These are phyloP conservation scores for Dioscorea alata DNA, from an alignment of 106 monocot genomes.

Conservation along the genomic window DNA sequence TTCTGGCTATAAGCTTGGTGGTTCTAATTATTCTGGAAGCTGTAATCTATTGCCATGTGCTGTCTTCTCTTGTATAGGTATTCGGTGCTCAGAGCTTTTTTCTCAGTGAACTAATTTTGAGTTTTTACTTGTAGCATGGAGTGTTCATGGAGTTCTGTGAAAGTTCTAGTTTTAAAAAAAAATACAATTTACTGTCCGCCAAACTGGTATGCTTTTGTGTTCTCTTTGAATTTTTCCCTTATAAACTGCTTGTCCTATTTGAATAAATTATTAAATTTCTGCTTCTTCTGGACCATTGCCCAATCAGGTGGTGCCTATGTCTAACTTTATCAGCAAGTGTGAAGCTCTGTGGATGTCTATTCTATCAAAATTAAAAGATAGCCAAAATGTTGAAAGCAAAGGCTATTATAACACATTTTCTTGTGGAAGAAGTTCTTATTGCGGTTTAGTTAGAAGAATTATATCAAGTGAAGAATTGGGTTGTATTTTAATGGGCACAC, in stretches of 20 bases:
- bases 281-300: background rate
- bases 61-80: background rate
- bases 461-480: constrained; percentile 74
- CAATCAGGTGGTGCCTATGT: constrained; percentile 62
- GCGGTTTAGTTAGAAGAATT: constrained; percentile 37
- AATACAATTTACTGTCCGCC: constrained; percentile 10
- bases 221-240: too few species aligned
- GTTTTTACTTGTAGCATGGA: constrained; percentile 45
- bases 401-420: constrained; percentile 1
- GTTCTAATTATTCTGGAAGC: too few species aligned
- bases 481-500: constrained; percentile 55
- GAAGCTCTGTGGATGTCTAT: constrained; percentile 45
- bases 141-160: constrained; percentile 73
- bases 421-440: constrained; percentile 35
- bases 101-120: background rate
- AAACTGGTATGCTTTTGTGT: constrained; percentile 44
- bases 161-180: constrained; percentile 6
- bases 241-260: too few species aligned
- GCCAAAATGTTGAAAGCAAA: constrained; percentile 3
- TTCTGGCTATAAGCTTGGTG: too few species aligned
- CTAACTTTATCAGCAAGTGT: constrained; percentile 60
- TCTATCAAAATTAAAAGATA: constrained; percentile 13
- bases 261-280: too few species aligned
- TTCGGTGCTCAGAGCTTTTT: background rate
- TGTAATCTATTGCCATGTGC: background rate